Evolutionary conservation across 495 filamentous ascomycete species (phyloP).

Genomic region (Penicillium maclennaniae): DNA sequence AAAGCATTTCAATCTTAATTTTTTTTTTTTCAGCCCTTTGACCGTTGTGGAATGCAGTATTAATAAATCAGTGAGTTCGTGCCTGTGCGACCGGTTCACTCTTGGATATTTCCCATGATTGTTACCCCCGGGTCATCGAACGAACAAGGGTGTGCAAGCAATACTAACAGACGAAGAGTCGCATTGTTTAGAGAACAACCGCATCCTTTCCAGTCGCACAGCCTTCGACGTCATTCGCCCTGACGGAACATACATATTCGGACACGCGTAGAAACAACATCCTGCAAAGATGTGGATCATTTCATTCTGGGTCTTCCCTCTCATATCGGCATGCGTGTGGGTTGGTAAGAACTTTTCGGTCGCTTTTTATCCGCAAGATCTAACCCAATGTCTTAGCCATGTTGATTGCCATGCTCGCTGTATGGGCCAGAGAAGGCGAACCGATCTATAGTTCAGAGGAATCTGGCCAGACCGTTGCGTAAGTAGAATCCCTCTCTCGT

Average conservation of each 20-base stretch:
- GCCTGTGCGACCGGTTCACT: background rate
- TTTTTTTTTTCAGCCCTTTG: background rate
- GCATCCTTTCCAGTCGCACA: background rate
- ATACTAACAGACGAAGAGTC: background rate
- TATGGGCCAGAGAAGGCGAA: slow-evolving; percentile 61
- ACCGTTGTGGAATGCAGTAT: slow-evolving; percentile 9
- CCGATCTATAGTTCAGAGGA: slow-evolving; percentile 66
- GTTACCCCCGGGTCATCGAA: background rate
- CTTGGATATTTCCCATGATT: background rate
- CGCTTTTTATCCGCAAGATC: background rate
- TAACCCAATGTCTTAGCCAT: slow-evolving; percentile 43
- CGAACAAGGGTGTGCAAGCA: background rate
- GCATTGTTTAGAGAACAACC: background rate
- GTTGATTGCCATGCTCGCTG: slow-evolving; percentile 63
- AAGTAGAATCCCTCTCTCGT: slow-evolving; percentile 23
- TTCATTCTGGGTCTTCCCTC: slow-evolving; percentile 70
- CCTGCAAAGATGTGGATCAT: slow-evolving; percentile 45
- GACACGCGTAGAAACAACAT: background rate
- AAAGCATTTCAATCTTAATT: slow-evolving; percentile 13
- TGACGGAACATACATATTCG: background rate
- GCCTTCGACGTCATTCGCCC: background rate
- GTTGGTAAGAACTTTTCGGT: slow-evolving; percentile 50
- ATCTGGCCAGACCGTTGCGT: slow-evolving; percentile 66
- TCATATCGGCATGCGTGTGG: slow-evolving; percentile 79
- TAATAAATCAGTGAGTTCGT: background rate